Percentiles rank a stretch among this genome's conserved stretches.
Evolutionary conservation across 352 stramenopile species (phyloP).

Genomic region (Aphanomyces euteiches): DNA sequence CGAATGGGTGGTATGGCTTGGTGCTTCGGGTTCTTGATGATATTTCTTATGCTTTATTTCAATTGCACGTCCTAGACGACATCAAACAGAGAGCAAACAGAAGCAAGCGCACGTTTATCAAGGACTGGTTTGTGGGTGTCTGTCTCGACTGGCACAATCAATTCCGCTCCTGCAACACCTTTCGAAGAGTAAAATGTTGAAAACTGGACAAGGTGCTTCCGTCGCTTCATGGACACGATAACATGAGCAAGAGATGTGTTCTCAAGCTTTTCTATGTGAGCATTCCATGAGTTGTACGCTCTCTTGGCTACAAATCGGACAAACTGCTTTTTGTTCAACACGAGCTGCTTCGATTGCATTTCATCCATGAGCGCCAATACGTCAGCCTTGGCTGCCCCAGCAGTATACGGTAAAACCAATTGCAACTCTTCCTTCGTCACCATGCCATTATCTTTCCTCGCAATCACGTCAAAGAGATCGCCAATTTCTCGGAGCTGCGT

Average conservation of each 20-base stretch:
- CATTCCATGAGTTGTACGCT: constrained; percentile 46
- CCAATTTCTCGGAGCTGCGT: constrained; percentile 8
- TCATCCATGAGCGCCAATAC: constrained; percentile 54
- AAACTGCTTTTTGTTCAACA: constrained; percentile 59
- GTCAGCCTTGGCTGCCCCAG: constrained; percentile 51
- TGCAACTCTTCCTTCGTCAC: constrained; percentile 15
- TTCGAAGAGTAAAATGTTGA: constrained; percentile 62
- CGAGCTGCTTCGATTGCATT: constrained; percentile 40
- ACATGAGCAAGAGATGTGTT: constrained; percentile 60
- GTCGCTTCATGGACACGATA: constrained; percentile 66
- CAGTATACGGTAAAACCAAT: constrained; percentile 52
- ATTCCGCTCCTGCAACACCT: constrained; percentile 57
- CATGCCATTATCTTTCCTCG: neutral
- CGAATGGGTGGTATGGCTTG: too few relatives aligned
- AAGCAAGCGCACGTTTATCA: neutral
- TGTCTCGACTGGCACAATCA: constrained; percentile 32
- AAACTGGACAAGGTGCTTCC: constrained; percentile 61
- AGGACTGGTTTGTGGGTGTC: neutral
- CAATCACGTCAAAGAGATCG: constrained; percentile 20
- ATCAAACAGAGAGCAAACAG: too few relatives aligned
- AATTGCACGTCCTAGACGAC: too few relatives aligned
- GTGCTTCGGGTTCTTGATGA: too few relatives aligned
- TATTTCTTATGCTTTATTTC: too few relatives aligned
- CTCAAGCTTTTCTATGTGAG: constrained; percentile 27
- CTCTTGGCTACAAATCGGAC: constrained; percentile 58